Evolutionary conservation across 140 eudicot genomes (phyloP).

Genomic region (Cichorium intybus): DNA sequence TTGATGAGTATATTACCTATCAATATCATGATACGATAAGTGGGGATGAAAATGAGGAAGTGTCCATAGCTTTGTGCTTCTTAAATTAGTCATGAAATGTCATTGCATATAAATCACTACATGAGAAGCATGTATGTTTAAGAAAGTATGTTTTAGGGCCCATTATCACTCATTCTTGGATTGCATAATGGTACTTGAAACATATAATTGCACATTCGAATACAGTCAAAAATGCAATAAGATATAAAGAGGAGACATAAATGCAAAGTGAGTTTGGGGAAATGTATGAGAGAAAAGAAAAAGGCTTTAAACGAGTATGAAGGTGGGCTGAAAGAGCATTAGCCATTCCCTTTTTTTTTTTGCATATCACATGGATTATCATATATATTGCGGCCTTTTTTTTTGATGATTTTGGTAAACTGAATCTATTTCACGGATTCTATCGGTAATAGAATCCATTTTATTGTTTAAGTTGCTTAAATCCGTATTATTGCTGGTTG

Average conservation of each 20-base stretch:
- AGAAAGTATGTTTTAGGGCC: not conserved
- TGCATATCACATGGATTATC: too few species aligned
- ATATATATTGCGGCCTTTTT: too few species aligned
- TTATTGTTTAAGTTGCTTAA: too few species aligned
- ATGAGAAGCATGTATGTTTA: not conserved
- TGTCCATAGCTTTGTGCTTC: slow-evolving; percentile 1
- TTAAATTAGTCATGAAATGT: not conserved
- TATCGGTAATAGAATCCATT: too few species aligned
- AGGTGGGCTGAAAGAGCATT: not conserved
- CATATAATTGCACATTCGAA: not conserved
- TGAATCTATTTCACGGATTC: too few species aligned
- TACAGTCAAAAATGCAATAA: not conserved
- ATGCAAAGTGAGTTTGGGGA: not conserved
- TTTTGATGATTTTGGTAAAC: too few species aligned
- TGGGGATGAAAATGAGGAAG: not conserved
- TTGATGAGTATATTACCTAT: too few species aligned
- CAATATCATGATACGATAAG: too few species aligned
- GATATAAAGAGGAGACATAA: not conserved
- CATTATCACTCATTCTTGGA: not conserved
- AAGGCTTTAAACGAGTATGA: not conserved
- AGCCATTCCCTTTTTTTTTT: too few species aligned
- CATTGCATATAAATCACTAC: not conserved
- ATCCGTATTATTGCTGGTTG: too few species aligned
- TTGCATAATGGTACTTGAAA: not conserved
- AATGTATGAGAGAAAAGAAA: not conserved